Evolutionary conservation across 495 filamentous ascomycete genomes (phyloP).

Genomic region (Aspergillus mulundensis): DNA sequence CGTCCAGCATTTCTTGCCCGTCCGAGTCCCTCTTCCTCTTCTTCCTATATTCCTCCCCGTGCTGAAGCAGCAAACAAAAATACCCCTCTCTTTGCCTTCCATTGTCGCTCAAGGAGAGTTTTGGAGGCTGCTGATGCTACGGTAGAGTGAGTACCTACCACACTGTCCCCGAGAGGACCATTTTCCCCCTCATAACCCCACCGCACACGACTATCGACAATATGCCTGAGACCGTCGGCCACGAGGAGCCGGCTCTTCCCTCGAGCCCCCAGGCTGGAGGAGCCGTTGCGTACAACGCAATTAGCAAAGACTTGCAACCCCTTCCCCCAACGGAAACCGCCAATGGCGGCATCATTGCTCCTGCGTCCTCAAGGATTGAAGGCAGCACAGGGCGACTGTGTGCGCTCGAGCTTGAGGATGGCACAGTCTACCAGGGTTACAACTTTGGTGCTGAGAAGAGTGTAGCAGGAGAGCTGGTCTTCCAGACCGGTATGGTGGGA

Average conservation of each 20-base stretch:
- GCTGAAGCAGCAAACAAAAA: constrained; percentile 28
- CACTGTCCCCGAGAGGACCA: constrained; percentile 46
- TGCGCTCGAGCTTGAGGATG: constrained; percentile 87
- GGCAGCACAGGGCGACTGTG: constrained; percentile 56
- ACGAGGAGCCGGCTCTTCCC: constrained; percentile 32
- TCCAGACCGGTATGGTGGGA: constrained; percentile 99
- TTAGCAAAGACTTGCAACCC: constrained; percentile 30
- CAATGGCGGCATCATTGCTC: constrained; percentile 44
- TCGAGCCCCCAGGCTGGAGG: constrained; percentile 37
- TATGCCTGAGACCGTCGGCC: constrained; percentile 26
- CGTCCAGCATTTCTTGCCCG: constrained; percentile 14
- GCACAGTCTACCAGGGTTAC: constrained; percentile 80
- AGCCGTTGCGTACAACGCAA: constrained; percentile 30
- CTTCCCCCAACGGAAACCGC: constrained; percentile 30
- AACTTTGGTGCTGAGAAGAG: constrained; percentile 93
- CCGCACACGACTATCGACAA: constrained; percentile 25
- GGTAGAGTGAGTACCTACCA: constrained; percentile 36
- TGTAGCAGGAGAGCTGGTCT: constrained; percentile 92
- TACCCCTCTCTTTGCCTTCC: constrained; percentile 22
- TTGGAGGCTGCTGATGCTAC: constrained; percentile 43
- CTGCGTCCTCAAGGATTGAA: constrained; percentile 41
- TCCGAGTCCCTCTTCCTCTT: constrained; percentile 14
- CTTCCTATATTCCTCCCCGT: constrained; percentile 26
- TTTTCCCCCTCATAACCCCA: constrained; percentile 28
- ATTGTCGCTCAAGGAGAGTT: constrained; percentile 17